Evolutionary conservation across 495 filamentous ascomycete genomes (phyloP).

Genomic region (Aspergillus biplanus): DNA sequence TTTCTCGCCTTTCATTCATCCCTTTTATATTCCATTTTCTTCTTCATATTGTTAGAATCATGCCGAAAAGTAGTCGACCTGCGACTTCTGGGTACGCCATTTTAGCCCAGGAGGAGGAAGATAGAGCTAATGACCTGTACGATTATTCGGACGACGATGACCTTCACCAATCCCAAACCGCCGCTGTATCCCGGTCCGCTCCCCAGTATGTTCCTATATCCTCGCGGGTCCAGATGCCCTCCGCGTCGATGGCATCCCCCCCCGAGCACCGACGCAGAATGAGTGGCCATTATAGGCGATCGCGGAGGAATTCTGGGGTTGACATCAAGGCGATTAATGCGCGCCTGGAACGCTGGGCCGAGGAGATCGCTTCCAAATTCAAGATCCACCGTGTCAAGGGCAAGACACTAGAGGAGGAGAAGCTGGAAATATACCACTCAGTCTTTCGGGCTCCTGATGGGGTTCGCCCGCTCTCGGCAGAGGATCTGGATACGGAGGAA

Average conservation of each 20-base stretch:
- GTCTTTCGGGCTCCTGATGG: conserved; percentile 93
- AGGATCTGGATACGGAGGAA: conserved; percentile 66
- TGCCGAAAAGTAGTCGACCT: conserved; percentile 61
- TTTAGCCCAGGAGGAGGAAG: conserved; percentile 87
- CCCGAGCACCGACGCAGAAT: conserved; percentile 49
- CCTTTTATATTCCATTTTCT: conserved; percentile 21
- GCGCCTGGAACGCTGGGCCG: conserved; percentile 92
- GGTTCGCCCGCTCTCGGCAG: conserved; percentile 74
- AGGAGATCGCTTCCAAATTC: conserved; percentile 97
- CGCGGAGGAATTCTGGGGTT: conserved; percentile 82
- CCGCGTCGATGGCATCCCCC: conserved; percentile 42
- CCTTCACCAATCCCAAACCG: conserved; percentile 56
- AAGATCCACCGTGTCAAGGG: conserved; percentile 82
- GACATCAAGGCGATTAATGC: conserved; percentile 99
- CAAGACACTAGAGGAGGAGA: conserved; percentile 76
- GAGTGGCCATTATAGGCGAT: conserved; percentile 54
- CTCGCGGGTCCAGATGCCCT: conserved; percentile 53
- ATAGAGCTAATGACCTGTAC: conserved; percentile 53
- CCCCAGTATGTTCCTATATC: conserved; percentile 73
- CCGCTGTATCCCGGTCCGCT: conserved; percentile 58
- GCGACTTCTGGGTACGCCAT: conserved; percentile 89
- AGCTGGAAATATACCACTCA: conserved; percentile 93
- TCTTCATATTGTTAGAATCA: conserved; percentile 25
- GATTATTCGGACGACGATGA: conserved; percentile 76
- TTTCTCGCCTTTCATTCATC: conserved; percentile 23